These are phyloP conservation scores for Boletus tylopilopsis DNA, from an alignment of 768 basidiomycete species.

Conservation along the genomic window DNA sequence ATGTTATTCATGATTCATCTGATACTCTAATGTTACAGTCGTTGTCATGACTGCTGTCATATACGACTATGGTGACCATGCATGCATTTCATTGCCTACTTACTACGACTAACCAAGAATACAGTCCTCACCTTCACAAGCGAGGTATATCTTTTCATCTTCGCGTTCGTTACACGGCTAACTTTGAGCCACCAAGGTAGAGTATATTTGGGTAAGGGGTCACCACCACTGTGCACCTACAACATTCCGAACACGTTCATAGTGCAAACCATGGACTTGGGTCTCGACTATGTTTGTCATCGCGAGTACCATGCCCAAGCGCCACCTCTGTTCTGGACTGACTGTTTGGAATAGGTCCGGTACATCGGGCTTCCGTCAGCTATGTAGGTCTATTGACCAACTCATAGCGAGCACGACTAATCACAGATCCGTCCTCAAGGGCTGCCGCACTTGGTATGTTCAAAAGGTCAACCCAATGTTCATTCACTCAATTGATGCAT, in stretches of 20 bases:
- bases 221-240: too few relatives aligned
- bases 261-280: conserved; percentile 5
- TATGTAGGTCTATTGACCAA: conserved; percentile 6
- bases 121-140: background rate
- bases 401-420: too few relatives aligned
- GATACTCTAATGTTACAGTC: background rate
- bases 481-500: background rate
- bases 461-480: background rate
- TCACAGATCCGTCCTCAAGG: background rate
- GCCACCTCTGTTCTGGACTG: background rate
- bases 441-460: conserved; percentile 2
- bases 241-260: background rate
- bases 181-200: conserved; percentile 1
- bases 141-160: too few relatives aligned
- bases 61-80: background rate
- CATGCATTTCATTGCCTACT: background rate
- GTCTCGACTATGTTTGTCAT: conserved; percentile 13
- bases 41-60: background rate
- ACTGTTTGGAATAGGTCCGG: conserved; percentile 4
- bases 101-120: background rate
- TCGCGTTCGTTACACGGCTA: too few relatives aligned
- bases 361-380: conserved; percentile 6
- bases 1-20: too few relatives aligned
- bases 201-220: conserved; percentile 11
- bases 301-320: background rate